Evolutionary conservation across 2,329 filamentous ascomycete genomes (phyloP), one percentile per base, ranked within the genome.

Genomic region (Diaporthe eres): DNA sequence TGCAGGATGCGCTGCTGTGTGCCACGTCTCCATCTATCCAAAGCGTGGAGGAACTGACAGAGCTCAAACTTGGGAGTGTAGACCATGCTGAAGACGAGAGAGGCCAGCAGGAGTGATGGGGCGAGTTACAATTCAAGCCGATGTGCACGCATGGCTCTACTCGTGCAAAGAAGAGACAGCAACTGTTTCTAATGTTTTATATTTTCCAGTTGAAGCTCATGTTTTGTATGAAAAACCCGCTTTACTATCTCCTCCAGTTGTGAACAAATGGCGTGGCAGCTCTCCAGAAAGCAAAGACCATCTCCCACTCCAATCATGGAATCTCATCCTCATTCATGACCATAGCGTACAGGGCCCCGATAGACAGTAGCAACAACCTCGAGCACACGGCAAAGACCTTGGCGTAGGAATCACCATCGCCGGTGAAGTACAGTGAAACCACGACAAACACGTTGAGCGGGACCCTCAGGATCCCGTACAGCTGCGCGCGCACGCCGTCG

Each of bases 391-490:
- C 72, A 74, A 85, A 85, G 2, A 84, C 83, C 6, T 77, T 77
- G 28, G 74, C 80, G 42, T 78, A 80, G 6, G 79, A 79, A 22
- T 78, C 77, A 4, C 80, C 80, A 49, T 82, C 81, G 7, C 81
- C 79, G 19, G 82, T 82, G 44, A 88, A 78, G 37, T 85, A 79
- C 74, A 91, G 80, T 17, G 88, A 86, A 8, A 86, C 82, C 13
- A 90, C 86, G 2, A 91, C 88, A 78, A 91, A 90, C 22, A 89
- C 77, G 79, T 92, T 92, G 77, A 92, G 82, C 15, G 91, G 90
- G 19, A 92, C 85, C 51, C 90, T 84, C 78, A 91, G 80, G 67
- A 90, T 82, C 1, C 86, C 87, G 78, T 91, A 91, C 8, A 91
- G 85, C 77, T 87, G 87, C 8, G 87, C 89, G 58, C 90, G 82